Base-by-base conservation (phyloP, 1,139 yeast genomes). In the Pichia sp. region DNA sequence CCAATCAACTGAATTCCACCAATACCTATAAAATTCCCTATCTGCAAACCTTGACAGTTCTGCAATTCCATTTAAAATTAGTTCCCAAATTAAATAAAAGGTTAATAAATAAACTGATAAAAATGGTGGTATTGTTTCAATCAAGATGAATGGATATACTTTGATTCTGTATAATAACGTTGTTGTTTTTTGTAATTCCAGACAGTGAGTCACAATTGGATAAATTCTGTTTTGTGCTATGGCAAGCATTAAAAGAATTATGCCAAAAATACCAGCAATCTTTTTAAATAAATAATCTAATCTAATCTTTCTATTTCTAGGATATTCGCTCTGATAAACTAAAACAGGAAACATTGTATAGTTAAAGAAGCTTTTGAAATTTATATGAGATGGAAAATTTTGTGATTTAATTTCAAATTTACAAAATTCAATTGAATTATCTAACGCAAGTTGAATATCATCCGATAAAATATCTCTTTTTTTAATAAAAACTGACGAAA, bases 1-100 rank as follows among this genome's bases (percentile, higher is more conserved):
- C 96, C 97, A 93, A 48, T 90, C 85, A 31, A 87, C 82, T 59
- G 95, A 87, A 60, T 93, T 88, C 99, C 98, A 93, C 99, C 99
- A 93, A 44, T 90, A 88, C 4, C 96, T 95, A 63, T 93, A 93
- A 67, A 93, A 93, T 60, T 86, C 87, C 44, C 99, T 79, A 66
- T 93, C 98, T 2, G 91, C 96, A 69, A 84, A 93, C 50, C 77
- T 63, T 22, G 95, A 84, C 45, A 93, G 72, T 66, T 93, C 99
- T 0, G 96, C 98, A 61, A 93, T 80, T 19, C 86, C 85, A 64
- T 90, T 91, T 59, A 91, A 71, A 51, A 91, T 93, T 16, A 91
- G 84, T 63, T 93, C 98, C 98, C 99, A 93, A 58, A 93, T 93
- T 56, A 93, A 73, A 67, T 87, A 90, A 69, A 91, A 93, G 0